A percentile compares a stretch with the other conserved stretches of the same genome.
Evolutionary conservation across 306 rosid genomes (phyloP).

Genomic region (Cucurbita argyrosperma): DNA sequence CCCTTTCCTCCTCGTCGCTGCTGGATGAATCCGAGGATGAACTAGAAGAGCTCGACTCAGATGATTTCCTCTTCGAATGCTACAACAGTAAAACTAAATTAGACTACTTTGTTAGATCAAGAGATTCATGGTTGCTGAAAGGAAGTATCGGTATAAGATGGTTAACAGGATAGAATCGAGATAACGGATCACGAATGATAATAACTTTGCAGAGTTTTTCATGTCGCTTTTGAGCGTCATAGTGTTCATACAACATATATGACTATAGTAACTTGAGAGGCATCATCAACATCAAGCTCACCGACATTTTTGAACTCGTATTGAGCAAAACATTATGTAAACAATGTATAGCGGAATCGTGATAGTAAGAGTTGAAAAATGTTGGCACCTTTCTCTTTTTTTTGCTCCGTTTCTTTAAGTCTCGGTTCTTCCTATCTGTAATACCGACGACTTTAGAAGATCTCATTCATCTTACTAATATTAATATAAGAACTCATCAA

Average conservation of each 20-base stretch:
- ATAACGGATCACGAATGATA: too few relatives aligned
- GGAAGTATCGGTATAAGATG: neutral
- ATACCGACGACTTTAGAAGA: slow-evolving; percentile 10
- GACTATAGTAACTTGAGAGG: neutral
- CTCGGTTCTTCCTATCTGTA: slow-evolving; percentile 72
- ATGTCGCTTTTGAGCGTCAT: neutral
- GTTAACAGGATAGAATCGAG: neutral
- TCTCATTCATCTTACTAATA: neutral
- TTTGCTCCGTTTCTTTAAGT: slow-evolving; percentile 76
- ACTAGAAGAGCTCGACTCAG: slow-evolving; percentile 54
- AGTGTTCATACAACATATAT: neutral
- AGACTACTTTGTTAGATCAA: neutral
- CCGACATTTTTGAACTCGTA: neutral
- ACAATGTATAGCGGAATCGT: neutral
- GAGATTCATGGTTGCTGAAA: neutral
- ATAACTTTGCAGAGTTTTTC: too few relatives aligned
- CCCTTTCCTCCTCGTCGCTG: slow-evolving; percentile 59
- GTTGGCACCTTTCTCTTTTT: slow-evolving; percentile 72
- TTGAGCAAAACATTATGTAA: neutral
- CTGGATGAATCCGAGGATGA: slow-evolving; percentile 53
- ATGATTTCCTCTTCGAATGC: slow-evolving; percentile 77
- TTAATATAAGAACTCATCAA: slow-evolving; percentile 6
- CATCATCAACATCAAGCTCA: neutral
- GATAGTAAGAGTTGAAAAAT: slow-evolving; percentile 3
- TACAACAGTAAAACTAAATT: slow-evolving; percentile 15